Evolutionary conservation across 306 rosid species (phyloP).

Genomic region (Malus sieversii): DNA sequence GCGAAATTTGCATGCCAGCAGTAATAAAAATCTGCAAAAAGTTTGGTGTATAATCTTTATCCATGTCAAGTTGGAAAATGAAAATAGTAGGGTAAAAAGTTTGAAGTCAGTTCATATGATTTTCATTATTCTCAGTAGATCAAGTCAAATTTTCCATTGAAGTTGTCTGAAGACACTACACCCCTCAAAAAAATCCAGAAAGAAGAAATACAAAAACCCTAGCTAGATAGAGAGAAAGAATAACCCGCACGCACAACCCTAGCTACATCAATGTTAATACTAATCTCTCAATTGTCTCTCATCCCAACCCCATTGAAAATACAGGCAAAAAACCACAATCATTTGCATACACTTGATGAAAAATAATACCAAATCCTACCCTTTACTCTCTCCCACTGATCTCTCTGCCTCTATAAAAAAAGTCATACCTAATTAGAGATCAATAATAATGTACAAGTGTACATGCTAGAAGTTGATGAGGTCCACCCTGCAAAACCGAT

Average conservation of each 20-base stretch:
- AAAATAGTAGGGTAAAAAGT: not conserved
- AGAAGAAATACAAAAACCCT: not conserved
- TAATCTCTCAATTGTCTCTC: not conserved
- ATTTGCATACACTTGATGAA: conserved; percentile 10
- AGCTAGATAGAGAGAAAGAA: not conserved
- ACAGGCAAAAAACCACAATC: conserved; percentile 15
- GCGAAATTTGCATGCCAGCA: conserved; percentile 46
- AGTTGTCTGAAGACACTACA: not conserved
- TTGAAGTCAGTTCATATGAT: not conserved
- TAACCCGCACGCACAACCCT: not conserved
- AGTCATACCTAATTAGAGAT: conserved; percentile 46
- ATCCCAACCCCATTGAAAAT: conserved; percentile 3
- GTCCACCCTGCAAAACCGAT: conserved; percentile 10
- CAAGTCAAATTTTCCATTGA: not conserved
- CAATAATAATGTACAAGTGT: conserved; percentile 38
- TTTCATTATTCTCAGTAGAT: not conserved
- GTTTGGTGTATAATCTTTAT: not conserved
- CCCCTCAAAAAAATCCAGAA: not conserved
- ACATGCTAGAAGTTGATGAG: conserved; percentile 18
- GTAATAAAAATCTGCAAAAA: conserved; percentile 10
- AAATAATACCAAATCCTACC: conserved; percentile 16
- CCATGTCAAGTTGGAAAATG: conserved; percentile 6
- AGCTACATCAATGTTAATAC: conserved; percentile 1
- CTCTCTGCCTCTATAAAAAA: conserved; percentile 11
- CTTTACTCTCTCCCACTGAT: not conserved